Evolutionary conservation across 2,329 filamentous ascomycete genomes (phyloP), one percentile per base, ranked within the genome.

Genomic region (Ophiognomonia clavigignenti-juglandacearum): DNA sequence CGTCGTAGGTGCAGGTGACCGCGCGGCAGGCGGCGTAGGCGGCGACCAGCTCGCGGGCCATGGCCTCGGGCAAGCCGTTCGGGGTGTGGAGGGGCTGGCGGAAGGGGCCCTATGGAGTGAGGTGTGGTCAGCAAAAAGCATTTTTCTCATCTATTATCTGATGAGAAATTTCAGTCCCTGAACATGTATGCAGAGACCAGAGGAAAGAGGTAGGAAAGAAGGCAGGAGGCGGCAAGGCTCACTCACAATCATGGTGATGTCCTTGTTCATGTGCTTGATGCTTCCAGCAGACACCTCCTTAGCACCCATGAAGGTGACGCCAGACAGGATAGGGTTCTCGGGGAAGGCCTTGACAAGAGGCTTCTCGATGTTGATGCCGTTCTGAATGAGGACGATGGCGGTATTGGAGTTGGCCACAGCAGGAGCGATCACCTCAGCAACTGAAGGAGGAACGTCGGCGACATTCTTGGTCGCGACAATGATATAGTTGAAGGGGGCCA

Each of bases 311-410:
- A 74, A 63, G 3, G 69, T 71, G 8, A 82, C 68, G 4, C 76
- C 75, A 3, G 72, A 76, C 2, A 83, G 64, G 6, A 81, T 56
- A 0, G 71, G 59, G 50, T 78, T 82, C 3, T 57, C 48, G 0
- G 78, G 77, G 55, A 80, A 81, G 1, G 62, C 59, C 1, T 57
- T 47, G 16, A 76, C 57, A 18, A 83, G 57, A 0, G 78, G 76
- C 35, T 68, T 71, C 53, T 83, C 77, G 51, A 83, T 83, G 54
- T 82, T 80, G n/a, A 83, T 61, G 0, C 80, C 80, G 55, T 84
- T 84, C 52, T 84, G 80, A 5, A 80, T 63, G 6, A 84, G 68
- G 0, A 82, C 66, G 37, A 84, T 74, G 23, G 67, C 67, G 0
- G 78, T 81, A 20, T 71, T 63, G 2, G 65, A 67, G 1, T 69